A percentile compares a stretch with the other conserved stretches of the same genome.
Conservation (phyloP, 495 filamentous ascomycete genomes). For the Neurospora tetrasperma region DNA sequence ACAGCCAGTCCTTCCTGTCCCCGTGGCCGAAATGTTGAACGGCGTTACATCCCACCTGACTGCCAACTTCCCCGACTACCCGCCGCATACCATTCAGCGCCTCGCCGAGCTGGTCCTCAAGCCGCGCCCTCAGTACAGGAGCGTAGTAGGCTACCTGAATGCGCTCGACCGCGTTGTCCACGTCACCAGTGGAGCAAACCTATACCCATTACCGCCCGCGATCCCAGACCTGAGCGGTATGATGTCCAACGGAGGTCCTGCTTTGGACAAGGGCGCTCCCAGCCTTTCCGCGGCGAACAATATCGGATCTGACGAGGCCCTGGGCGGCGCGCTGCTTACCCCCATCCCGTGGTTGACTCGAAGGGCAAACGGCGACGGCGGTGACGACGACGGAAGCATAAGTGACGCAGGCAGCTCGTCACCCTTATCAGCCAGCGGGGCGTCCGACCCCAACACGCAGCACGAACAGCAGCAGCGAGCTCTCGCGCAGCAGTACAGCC, state of each 20-base stretch:
- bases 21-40: slow-evolving; percentile 50
- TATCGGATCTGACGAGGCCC: slow-evolving; percentile 72
- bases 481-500: slow-evolving; percentile 1
- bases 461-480: slow-evolving; percentile 10
- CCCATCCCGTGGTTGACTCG: slow-evolving; percentile 78
- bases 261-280: slow-evolving; percentile 22
- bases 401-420: slow-evolving; percentile 15
- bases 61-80: slow-evolving; percentile 57
- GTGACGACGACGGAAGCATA: slow-evolving; percentile 17
- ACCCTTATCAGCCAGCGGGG: slow-evolving; percentile 12
- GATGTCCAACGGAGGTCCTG: slow-evolving; percentile 53
- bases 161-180: slow-evolving; percentile 86
- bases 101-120: slow-evolving; percentile 79
- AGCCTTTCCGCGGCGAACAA: slow-evolving; percentile 18
- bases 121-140: slow-evolving; percentile 69
- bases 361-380: slow-evolving; percentile 15
- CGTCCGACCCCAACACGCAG: slow-evolving; percentile 1
- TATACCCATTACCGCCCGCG: slow-evolving; percentile 70
- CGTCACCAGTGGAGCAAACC: slow-evolving; percentile 70
- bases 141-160: slow-evolving; percentile 72
- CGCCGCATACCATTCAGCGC: slow-evolving; percentile 88
- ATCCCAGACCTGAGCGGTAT: slow-evolving; percentile 38
- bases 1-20: slow-evolving; percentile 45
- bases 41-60: slow-evolving; percentile 60
- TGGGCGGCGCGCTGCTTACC: slow-evolving; percentile 86